Evolutionary conservation across 345 rosid genomes (phyloP), one percentile per base, ranked within the genome.

Genomic region (Eucalyptus guilfoylei): DNA sequence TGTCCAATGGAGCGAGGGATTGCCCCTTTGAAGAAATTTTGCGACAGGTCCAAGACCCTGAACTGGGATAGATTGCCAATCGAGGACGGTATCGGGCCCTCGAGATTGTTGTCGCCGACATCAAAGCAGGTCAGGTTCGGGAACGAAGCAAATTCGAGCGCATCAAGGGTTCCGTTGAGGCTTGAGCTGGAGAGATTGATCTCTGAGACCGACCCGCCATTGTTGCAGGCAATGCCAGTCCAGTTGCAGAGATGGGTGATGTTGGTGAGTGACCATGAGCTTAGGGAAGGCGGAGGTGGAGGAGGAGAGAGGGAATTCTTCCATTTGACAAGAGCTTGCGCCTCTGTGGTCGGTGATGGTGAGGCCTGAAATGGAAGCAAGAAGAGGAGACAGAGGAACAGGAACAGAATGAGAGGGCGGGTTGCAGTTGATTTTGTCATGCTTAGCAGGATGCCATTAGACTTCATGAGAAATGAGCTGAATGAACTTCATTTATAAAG

Each of bases 321-420:
- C 98, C 98, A 95, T 87, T 62, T 89, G 90, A 94, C 34, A 28
- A 96, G 98, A 89, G 96, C 96, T 89, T 93, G 91, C 12, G 96
- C 96, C 91, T 96, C 95, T 14, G 91, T 80, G 89, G 88, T 90
- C 85, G 91, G 93, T 16, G 94, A 92, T 85, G 94, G 87, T 6
- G 90, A 88, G 86, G 83, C 54, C 89, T 89, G 88, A 64, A 10
- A 10, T 11, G 88, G 48, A 52, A 93, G 91, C 89, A 94, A 91
- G 23, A 90, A 88, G 37, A 86, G 88, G 9, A 89, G 62, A 14
- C 58, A 34, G 67, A 5, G 8, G 19, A 88, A 44, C 44, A 83
- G 47, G 37, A 16, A 58, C 28, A 49, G 85, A 45, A 21, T 21
- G 16, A 24, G 64, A 11, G n/a, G 14, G 30, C 5, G 30, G 64